Conservation (phyloP, 345 rosid species). For the Salix purpurea region DNA sequence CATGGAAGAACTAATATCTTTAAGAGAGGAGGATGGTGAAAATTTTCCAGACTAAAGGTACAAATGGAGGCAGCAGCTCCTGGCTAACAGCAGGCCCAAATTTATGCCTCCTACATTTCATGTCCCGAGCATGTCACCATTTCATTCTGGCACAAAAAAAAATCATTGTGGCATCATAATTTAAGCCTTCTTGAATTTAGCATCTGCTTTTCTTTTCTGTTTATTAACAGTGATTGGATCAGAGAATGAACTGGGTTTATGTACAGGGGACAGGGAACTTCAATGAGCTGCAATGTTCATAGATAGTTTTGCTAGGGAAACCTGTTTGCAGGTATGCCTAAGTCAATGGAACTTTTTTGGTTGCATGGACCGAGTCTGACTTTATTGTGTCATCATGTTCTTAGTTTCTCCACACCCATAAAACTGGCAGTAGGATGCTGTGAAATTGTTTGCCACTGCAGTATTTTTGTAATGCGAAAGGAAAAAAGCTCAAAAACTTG, state of each 20-base stretch:
- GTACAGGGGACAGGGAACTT: constrained; percentile 24
- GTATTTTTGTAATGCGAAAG: not conserved
- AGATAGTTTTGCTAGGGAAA: not conserved
- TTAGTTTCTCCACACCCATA: not conserved
- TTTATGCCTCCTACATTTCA: not conserved
- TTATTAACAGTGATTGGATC: not conserved
- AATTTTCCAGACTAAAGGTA: constrained; percentile 31
- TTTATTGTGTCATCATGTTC: not conserved
- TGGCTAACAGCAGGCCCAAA: not conserved
- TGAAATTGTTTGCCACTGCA: not conserved
- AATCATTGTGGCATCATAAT: not conserved
- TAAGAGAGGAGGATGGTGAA: constrained; percentile 29
- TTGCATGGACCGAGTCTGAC: not conserved
- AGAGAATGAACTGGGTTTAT: constrained; percentile 8
- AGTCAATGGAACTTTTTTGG: not conserved
- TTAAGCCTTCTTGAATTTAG: not conserved
- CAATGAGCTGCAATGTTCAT: constrained; percentile 32
- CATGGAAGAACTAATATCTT: constrained; percentile 19
- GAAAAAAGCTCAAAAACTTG: too few species aligned
- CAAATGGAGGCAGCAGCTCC: not conserved
- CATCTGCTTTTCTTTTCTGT: not conserved
- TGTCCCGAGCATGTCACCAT: not conserved
- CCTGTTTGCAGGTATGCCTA: not conserved
- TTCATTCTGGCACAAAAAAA: not conserved
- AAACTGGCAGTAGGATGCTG: not conserved